Conservation (phyloP, 371 early-diverging fungal species). For the Batkoa obscura region DNA sequence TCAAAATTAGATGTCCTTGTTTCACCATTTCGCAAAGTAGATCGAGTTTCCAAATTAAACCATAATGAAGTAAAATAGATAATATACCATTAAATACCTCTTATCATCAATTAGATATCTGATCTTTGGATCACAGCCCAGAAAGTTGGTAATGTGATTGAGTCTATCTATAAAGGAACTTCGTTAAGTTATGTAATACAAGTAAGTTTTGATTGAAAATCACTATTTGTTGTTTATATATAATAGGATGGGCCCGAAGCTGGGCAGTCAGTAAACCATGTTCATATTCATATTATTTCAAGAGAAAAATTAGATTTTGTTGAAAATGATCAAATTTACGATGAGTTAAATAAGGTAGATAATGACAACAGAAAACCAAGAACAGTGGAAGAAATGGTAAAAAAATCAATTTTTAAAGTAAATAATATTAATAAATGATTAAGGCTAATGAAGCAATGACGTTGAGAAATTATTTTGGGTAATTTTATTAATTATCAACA, state of each 20-base stretch:
- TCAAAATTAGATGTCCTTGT: not conserved
- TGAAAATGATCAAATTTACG: conserved; percentile 77
- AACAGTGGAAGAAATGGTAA: not conserved
- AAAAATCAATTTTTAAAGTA: too few species aligned
- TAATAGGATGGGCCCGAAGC: conserved; percentile 57
- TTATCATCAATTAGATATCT: not conserved
- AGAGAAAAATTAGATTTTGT: conserved; percentile 58
- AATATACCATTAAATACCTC: not conserved
- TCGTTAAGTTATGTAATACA: conserved; percentile 3
- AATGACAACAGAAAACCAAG: not conserved
- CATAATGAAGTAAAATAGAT: not conserved
- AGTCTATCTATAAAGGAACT: not conserved
- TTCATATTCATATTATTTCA: conserved; percentile 88
- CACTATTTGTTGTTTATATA: not conserved
- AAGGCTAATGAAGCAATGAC: too few species aligned
- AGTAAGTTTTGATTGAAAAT: not conserved
- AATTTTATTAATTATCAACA: too few species aligned
- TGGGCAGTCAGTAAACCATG: conserved; percentile 86
- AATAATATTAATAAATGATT: too few species aligned
- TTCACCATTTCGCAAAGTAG: not conserved
- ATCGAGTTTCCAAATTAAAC: not conserved
- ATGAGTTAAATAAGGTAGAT: conserved; percentile 28
- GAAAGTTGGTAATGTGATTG: not conserved
- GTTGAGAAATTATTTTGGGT: too few species aligned
- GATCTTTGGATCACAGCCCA: conserved; percentile 4